Evolutionary conservation across 108 stramenopile species (phyloP).

Genomic region (Cyclotella sp.): DNA sequence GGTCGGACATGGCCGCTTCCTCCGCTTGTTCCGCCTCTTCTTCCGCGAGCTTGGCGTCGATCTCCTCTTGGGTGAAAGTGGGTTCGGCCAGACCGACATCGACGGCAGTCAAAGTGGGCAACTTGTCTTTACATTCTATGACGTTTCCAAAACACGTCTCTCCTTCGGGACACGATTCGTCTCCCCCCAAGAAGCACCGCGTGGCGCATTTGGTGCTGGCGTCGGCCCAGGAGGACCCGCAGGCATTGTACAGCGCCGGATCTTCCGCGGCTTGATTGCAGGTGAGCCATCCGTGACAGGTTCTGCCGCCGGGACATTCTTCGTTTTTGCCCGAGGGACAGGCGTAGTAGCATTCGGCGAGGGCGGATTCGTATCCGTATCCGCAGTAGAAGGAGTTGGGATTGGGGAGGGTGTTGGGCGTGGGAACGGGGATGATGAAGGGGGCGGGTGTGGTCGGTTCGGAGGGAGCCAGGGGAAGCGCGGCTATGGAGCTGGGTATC

Average conservation of each 20-base stretch:
- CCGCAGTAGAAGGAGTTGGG: slow-evolving; percentile 52
- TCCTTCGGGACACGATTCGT: slow-evolving; percentile 34
- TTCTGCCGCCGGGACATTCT: slow-evolving; percentile 47
- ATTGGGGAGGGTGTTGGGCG: slow-evolving; percentile 39
- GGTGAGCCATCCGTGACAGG: slow-evolving; percentile 44
- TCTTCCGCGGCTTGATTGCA: slow-evolving; percentile 35
- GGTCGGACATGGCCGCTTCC: slow-evolving; percentile 41
- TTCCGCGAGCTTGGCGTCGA: slow-evolving; percentile 26
- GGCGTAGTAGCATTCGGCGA: slow-evolving; percentile 43
- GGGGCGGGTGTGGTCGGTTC: slow-evolving; percentile 25
- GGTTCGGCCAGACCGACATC: slow-evolving; percentile 38
- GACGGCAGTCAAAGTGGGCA: slow-evolving; percentile 43
- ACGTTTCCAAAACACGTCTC: slow-evolving; percentile 44
- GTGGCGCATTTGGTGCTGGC: slow-evolving; percentile 39
- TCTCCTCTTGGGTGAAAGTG: slow-evolving; percentile 42
- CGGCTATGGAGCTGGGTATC: slow-evolving; percentile 10
- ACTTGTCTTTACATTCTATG: slow-evolving; percentile 32
- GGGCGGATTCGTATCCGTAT: slow-evolving; percentile 47
- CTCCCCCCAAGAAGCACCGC: slow-evolving; percentile 37
- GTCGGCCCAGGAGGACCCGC: slow-evolving; percentile 37
- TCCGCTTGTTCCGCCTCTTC: slow-evolving; percentile 22
- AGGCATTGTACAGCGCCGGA: slow-evolving; percentile 42
- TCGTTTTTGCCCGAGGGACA: slow-evolving; percentile 36
- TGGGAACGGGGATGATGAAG: slow-evolving; percentile 30
- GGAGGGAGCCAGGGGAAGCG: not conserved